Evolutionary conservation across 2,329 filamentous ascomycete genomes (phyloP).

Genomic region (Madurella mycetomatis): DNA sequence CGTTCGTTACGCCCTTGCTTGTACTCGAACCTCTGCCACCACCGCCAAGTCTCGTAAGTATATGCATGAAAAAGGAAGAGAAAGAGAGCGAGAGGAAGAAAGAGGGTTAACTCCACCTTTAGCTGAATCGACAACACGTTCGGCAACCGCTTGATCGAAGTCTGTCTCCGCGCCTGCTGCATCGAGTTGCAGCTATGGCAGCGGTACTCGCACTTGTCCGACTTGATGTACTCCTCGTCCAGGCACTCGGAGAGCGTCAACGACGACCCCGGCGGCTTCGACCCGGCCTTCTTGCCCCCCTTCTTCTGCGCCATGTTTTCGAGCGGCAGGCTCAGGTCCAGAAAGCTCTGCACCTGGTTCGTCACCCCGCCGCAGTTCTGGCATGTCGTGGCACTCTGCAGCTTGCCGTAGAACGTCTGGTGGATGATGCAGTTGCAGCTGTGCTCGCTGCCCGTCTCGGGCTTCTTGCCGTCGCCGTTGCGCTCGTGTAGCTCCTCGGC

Average conservation of each 20-base stretch:
- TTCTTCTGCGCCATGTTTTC: constrained; percentile 67
- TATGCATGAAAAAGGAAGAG: neutral
- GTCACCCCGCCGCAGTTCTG: constrained; percentile 80
- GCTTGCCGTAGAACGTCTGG: constrained; percentile 88
- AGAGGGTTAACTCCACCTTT: constrained; percentile 55
- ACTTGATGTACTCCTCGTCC: constrained; percentile 78
- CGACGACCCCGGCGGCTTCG: constrained; percentile 40
- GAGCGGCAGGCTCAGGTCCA: constrained; percentile 86
- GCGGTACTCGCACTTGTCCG: constrained; percentile 84
- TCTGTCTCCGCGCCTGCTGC: constrained; percentile 77
- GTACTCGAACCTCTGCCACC: constrained; percentile 64
- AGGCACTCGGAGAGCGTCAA: constrained; percentile 69
- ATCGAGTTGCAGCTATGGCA: constrained; percentile 74
- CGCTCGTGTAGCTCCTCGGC: constrained; percentile 85
- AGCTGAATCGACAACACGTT: constrained; percentile 89
- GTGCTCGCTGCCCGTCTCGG: constrained; percentile 55
- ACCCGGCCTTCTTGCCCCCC: constrained; percentile 45
- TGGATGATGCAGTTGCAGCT: constrained; percentile 88
- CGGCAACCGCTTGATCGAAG: constrained; percentile 78
- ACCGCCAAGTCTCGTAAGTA: too few species aligned
- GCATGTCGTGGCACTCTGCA: constrained; percentile 86
- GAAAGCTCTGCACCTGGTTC: constrained; percentile 79
- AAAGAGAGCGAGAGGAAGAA: neutral
- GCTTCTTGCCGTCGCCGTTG: constrained; percentile 65
- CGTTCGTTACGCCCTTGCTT: constrained; percentile 62